Evolutionary conservation across 2,329 filamentous ascomycete genomes (phyloP).

Genomic region (Metarhizium album): DNA sequence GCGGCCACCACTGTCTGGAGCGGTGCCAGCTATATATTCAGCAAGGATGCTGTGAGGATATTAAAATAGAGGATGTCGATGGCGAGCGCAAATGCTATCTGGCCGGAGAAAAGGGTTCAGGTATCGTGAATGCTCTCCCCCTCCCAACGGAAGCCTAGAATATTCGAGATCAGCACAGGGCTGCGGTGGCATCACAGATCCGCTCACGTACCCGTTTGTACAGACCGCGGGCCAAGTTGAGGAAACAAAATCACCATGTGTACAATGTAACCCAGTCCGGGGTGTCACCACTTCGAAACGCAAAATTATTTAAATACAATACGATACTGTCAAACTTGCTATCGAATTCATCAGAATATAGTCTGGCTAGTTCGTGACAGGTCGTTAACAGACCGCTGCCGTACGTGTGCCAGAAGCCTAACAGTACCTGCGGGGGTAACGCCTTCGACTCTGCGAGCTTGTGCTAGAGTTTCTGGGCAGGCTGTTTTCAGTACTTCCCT

Average conservation of each 20-base stretch:
- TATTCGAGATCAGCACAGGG: neutral
- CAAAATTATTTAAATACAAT: neutral
- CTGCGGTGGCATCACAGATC: neutral
- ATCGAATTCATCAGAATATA: neutral
- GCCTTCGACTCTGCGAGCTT: conserved; percentile 81
- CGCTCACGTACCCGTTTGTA: neutral
- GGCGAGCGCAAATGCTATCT: neutral
- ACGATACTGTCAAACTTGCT: neutral
- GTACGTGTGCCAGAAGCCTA: conserved; percentile 53
- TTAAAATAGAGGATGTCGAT: conserved; percentile 29
- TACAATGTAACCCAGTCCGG: too few species aligned
- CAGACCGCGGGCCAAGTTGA: neutral
- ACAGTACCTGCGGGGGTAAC: conserved; percentile 51
- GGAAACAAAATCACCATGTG: neutral
- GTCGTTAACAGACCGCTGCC: conserved; percentile 13
- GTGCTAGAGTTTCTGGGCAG: conserved; percentile 74
- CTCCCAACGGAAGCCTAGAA: neutral
- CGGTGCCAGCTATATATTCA: conserved; percentile 82
- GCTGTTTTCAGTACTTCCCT: conserved; percentile 57
- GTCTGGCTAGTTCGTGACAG: neutral
- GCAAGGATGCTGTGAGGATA: conserved; percentile 86
- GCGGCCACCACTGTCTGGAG: conserved; percentile 89
- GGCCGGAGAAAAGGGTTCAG: neutral
- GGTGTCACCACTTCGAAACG: too few species aligned
- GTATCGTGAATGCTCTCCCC: too few species aligned